phyloP scores from a whole-genome alignment of 768 basidiomycete species.

The Psilocybe cyanescens region DNA sequence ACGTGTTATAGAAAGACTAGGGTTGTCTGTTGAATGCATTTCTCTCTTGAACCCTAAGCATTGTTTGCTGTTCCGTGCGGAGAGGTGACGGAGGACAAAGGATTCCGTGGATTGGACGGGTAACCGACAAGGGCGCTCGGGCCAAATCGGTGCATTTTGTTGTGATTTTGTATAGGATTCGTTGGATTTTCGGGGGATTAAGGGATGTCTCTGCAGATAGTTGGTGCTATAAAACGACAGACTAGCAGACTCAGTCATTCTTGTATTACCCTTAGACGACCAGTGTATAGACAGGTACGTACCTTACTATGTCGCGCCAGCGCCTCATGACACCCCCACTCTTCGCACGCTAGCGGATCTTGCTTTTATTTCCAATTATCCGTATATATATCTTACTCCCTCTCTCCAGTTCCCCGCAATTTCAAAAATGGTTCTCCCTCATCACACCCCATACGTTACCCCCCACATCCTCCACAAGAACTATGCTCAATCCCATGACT shows the following conservation, averaged over 20 bases:
- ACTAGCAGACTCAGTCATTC: neutral
- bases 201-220: slow-evolving; percentile 36
- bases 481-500: slow-evolving; percentile 77
- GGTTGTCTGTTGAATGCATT: neutral
- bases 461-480: slow-evolving; percentile 89
- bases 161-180: slow-evolving; percentile 17
- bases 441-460: slow-evolving; percentile 84
- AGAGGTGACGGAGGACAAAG: slow-evolving; percentile 20
- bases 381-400: slow-evolving; percentile 15
- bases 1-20: neutral
- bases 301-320: too few relatives aligned
- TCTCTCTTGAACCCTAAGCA: slow-evolving; percentile 1
- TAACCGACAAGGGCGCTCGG: slow-evolving; percentile 26
- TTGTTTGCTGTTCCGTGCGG: slow-evolving; percentile 21
- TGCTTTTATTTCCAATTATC: slow-evolving; percentile 14
- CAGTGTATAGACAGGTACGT: slow-evolving; percentile 12
- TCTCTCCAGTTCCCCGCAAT: slow-evolving; percentile 21
- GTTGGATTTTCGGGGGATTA: slow-evolving; percentile 35
- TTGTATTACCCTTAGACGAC: slow-evolving; percentile 10
- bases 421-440: slow-evolving; percentile 65
- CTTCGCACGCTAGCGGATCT: slow-evolving; percentile 25
- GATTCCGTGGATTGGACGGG: slow-evolving; percentile 16
- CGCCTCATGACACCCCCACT: slow-evolving; percentile 1
- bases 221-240: slow-evolving; percentile 33
- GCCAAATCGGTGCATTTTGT: slow-evolving; percentile 29